Conservation (phyloP, 2,329 filamentous ascomycete genomes). For the Microsporum ferrugineum region DNA sequence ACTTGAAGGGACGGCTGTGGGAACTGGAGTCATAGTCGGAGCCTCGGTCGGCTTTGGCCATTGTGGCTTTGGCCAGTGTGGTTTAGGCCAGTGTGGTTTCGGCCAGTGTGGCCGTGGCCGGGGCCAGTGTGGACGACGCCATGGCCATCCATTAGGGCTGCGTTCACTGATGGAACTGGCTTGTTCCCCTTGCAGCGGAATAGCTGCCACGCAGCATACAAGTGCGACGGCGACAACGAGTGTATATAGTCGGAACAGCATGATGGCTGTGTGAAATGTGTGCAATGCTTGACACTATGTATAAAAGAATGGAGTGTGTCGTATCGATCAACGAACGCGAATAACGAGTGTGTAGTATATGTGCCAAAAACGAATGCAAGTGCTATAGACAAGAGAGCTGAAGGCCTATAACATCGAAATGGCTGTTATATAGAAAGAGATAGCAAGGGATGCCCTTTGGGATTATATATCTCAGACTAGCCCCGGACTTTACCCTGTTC, state of each 20-base stretch:
- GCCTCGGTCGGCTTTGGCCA: not conserved
- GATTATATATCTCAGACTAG: not conserved
- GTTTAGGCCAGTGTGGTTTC: not conserved
- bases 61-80: not conserved
- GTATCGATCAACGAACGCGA: not conserved
- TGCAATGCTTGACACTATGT: not conserved
- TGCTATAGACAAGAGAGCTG: not conserved
- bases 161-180: not conserved
- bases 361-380: not conserved
- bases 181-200: not conserved
- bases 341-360: not conserved
- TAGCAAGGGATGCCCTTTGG: not conserved
- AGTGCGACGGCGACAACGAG: constrained; percentile 3
- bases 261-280: constrained; percentile 5
- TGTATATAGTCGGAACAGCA: constrained; percentile 5
- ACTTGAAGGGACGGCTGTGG: not conserved
- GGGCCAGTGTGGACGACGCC: not conserved
- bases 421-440: not conserved
- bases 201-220: not conserved
- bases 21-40: not conserved
- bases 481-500: not conserved
- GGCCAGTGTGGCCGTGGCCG: not conserved
- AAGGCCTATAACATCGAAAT: not conserved
- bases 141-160: not conserved
- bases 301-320: constrained; percentile 1